These are phyloP conservation scores for Cucumis cinereus DNA, from an alignment of 306 rosid species.

Conservation along the genomic window DNA sequence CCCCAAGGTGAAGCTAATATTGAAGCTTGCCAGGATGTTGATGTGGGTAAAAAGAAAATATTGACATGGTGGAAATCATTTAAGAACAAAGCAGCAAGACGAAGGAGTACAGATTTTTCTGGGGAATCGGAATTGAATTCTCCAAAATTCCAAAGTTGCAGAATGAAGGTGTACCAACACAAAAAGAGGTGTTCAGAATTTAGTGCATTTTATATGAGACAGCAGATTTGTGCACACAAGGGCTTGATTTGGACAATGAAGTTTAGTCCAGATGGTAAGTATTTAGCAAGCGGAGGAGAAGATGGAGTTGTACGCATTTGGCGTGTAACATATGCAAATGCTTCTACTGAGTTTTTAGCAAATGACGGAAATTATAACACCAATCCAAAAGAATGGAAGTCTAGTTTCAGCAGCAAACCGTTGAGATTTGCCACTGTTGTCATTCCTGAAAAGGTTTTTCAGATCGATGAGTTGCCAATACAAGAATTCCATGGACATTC, in stretches of 20 bases:
- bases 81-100: conserved; percentile 15
- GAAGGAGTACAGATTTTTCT: conserved; percentile 6
- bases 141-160: conserved; percentile 8
- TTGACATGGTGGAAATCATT: conserved; percentile 49
- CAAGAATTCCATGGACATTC: conserved; percentile 69
- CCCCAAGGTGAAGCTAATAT: conserved; percentile 17
- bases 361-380: conserved; percentile 13
- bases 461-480: conserved; percentile 52
- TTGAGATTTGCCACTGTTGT: conserved; percentile 26
- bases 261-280: conserved; percentile 74
- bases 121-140: conserved; percentile 15
- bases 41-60: conserved; percentile 21
- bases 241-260: conserved; percentile 79
- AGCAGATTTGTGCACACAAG: conserved; percentile 63
- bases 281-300: conserved; percentile 88
- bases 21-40: conserved; percentile 20
- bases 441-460: conserved; percentile 58
- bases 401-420: conserved; percentile 26
- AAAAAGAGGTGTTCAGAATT: conserved; percentile 56
- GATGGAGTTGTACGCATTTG: conserved; percentile 75
- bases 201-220: conserved; percentile 50
- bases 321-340: conserved; percentile 32
- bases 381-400: conserved; percentile 24
- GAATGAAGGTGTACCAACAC: conserved; percentile 32
- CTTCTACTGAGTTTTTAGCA: conserved; percentile 22